Evolutionary conservation across 225 moss, liverwort and hornwort species (phyloP).

Genomic region (Pleurozium schreberi): DNA sequence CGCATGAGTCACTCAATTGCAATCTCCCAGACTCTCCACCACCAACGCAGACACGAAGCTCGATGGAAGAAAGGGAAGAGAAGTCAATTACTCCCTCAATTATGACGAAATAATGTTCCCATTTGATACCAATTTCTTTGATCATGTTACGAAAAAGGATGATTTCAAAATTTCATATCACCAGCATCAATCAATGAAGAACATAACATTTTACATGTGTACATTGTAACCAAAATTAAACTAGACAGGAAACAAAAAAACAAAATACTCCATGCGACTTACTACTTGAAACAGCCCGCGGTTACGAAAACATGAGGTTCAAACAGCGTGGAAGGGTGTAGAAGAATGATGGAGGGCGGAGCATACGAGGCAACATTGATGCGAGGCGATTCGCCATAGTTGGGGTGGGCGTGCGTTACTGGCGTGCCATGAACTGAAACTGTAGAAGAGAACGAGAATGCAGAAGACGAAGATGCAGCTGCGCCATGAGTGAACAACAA

Average conservation of each 20-base stretch:
- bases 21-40: background rate
- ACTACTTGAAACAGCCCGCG: background rate
- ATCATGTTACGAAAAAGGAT: background rate
- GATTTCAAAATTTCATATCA: background rate
- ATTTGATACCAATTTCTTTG: background rate
- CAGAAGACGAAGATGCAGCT: background rate
- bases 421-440: background rate
- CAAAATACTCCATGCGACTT: background rate
- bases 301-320: background rate
- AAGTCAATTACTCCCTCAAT: background rate
- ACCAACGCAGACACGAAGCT: background rate
- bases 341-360: background rate
- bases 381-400: slow-evolving; percentile 18
- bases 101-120: background rate
- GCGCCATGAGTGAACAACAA: background rate
- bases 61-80: background rate
- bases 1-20: background rate
- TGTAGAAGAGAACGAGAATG: background rate
- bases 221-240: background rate
- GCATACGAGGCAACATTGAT: background rate
- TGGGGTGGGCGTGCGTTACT: background rate
- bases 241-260: too few species aligned
- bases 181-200: background rate
- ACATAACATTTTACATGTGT: background rate
- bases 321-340: background rate